Percentiles rank a stretch among this genome's conserved stretches.
Evolutionary conservation across 2,329 filamentous ascomycete species (phyloP).

Genomic region (Colletotrichum orchidophilum): DNA sequence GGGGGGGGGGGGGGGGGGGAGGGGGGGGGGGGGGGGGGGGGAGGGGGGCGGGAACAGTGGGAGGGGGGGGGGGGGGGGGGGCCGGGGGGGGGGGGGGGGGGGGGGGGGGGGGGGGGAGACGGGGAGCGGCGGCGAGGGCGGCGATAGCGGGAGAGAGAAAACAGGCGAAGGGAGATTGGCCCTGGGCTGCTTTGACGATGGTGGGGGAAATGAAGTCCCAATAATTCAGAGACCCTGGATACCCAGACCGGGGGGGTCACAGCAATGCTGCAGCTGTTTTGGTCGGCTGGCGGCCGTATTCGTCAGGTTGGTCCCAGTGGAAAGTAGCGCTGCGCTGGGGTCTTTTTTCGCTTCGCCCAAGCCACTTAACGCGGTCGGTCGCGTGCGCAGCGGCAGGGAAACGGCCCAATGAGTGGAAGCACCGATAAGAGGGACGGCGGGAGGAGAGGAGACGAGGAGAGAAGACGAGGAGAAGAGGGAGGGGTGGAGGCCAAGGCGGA

Average conservation of each 20-base stretch:
- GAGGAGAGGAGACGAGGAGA: background rate
- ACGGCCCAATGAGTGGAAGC: slow-evolving; percentile 10
- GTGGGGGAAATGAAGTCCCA: slow-evolving; percentile 36
- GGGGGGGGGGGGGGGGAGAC: background rate
- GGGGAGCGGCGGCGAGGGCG: background rate
- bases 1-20: no score
- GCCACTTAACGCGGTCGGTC: slow-evolving; percentile 34
- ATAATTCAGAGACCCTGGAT: slow-evolving; percentile 35
- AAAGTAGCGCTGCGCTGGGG: slow-evolving; percentile 32
- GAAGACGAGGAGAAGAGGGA: background rate
- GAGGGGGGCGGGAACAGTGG: slow-evolving; percentile 16
- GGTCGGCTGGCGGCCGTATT: slow-evolving; percentile 26
- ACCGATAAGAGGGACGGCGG: slow-evolving; percentile 3
- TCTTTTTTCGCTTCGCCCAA: slow-evolving; percentile 29
- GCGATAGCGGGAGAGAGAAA: slow-evolving; percentile 21
- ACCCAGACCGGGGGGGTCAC: slow-evolving; percentile 29
- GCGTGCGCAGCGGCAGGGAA: slow-evolving; percentile 25
- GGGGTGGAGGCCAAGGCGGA: background rate
- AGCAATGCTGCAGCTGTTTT: slow-evolving; percentile 25
- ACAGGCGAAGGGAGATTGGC: slow-evolving; percentile 31
- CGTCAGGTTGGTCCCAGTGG: slow-evolving; percentile 15
- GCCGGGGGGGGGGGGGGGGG: background rate
- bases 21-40: background rate
- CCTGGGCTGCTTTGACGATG: slow-evolving; percentile 31
- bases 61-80: background rate